A percentile compares a stretch with the other conserved stretches of the same genome.
These are phyloP conservation scores for Hirschfeldia incana DNA, from an alignment of 345 rosid genomes.

Conservation along the genomic window DNA sequence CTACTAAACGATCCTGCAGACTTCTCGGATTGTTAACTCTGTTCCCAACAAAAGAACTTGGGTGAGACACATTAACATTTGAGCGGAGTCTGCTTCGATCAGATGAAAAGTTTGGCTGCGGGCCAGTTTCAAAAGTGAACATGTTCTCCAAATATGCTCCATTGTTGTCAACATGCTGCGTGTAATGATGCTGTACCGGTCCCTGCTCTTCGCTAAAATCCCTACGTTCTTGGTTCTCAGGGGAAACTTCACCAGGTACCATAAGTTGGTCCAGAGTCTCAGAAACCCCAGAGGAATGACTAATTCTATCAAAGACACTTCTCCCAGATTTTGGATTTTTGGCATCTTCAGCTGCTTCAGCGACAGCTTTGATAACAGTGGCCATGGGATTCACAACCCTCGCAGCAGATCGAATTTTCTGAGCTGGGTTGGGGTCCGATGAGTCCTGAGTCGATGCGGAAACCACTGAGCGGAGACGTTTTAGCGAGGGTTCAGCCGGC, in stretches of 20 bases:
- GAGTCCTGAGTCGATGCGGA: constrained; percentile 55
- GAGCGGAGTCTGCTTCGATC: constrained; percentile 44
- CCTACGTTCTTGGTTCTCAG: constrained; percentile 50
- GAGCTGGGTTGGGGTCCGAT: constrained; percentile 47
- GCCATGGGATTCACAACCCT: constrained; percentile 75
- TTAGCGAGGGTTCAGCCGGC: constrained; percentile 59
- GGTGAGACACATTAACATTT: constrained; percentile 44
- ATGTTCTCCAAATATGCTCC: constrained; percentile 43
- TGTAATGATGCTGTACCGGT: constrained; percentile 33
- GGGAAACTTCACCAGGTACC: constrained; percentile 42
- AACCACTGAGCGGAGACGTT: constrained; percentile 91
- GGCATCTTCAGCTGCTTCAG: constrained; percentile 91
- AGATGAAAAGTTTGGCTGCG: constrained; percentile 46
- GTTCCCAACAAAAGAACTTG: constrained; percentile 44
- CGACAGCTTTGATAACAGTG: constrained; percentile 80
- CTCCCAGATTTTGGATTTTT: constrained; percentile 56
- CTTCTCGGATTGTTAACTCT: constrained; percentile 45
- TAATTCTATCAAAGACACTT: constrained; percentile 93
- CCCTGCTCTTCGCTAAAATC: constrained; percentile 41
- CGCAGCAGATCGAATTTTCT: constrained; percentile 65
- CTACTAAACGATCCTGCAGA: constrained; percentile 47
- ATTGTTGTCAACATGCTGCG: constrained; percentile 46
- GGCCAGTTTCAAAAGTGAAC: constrained; percentile 44
- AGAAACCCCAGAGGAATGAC: constrained; percentile 49
- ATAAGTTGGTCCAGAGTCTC: constrained; percentile 38